Conservation (phyloP, 805 yeast genomes). For the Hermanozyma aechmeae region DNA sequence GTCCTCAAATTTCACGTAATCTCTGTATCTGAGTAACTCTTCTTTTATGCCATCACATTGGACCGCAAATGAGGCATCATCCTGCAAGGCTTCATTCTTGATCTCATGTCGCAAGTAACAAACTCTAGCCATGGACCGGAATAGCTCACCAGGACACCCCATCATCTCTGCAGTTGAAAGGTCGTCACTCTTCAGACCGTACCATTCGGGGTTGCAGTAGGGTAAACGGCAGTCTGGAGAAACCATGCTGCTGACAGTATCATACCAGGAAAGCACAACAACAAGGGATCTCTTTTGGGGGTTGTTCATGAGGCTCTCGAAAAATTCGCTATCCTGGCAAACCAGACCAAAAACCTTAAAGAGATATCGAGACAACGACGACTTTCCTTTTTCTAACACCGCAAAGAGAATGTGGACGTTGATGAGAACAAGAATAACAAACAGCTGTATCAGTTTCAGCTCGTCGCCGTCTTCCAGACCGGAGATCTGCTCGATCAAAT, state of each 20-base stretch:
- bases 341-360: conserved; percentile 41
- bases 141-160: conserved; percentile 56
- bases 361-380: conserved; percentile 41
- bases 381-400: conserved; percentile 44
- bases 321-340: conserved; percentile 34
- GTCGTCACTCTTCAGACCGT: conserved; percentile 32
- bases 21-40: conserved; percentile 36
- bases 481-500: conserved; percentile 35
- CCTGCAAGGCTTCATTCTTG: conserved; percentile 3
- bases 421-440: conserved; percentile 40
- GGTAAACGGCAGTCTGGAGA: conserved; percentile 52
- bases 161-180: conserved; percentile 44
- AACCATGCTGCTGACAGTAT: conserved; percentile 45
- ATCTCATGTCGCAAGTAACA: conserved; percentile 27
- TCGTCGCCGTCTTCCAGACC: conserved; percentile 1
- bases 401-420: conserved; percentile 49
- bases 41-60: conserved; percentile 23
- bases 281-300: conserved; percentile 42
- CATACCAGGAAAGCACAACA: conserved; percentile 52
- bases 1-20: conserved; percentile 25
- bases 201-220: conserved; percentile 44
- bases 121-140: conserved; percentile 35
- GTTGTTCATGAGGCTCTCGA: conserved; percentile 30
- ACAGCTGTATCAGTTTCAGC: conserved; percentile 9
- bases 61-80: conserved; percentile 4